A percentile compares a stretch with the other conserved stretches of the same genome.
Evolutionary conservation across 1,139 yeast genomes (phyloP).

Genomic region (Zygotorulaspora mrakii): DNA sequence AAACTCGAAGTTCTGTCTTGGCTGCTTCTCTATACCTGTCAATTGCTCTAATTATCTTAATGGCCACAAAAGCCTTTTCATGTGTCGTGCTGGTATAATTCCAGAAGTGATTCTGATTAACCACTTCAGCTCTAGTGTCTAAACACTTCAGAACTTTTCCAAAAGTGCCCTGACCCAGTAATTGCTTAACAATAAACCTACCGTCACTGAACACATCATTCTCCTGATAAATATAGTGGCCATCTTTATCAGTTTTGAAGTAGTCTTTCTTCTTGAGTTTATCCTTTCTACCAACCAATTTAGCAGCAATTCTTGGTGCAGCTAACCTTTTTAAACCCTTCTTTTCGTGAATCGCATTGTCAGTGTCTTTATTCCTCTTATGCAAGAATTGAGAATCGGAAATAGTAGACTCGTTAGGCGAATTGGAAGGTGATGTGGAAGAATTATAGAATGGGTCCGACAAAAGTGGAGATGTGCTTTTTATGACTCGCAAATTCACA

Average conservation of each 20-base stretch:
- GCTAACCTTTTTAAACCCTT: conserved; percentile 11
- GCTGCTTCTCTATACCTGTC: conserved; percentile 85
- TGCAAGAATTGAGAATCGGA: conserved; percentile 12
- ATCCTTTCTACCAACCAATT: conserved; percentile 15
- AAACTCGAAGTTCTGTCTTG: conserved; percentile 69
- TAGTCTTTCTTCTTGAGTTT: conserved; percentile 16
- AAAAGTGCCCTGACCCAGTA: conserved; percentile 95
- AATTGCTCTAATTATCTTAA: conserved; percentile 79
- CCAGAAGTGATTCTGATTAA: conserved; percentile 14
- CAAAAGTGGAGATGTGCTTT: conserved; percentile 23
- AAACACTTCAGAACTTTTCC: conserved; percentile 85
- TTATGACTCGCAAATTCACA: conserved; percentile 26
- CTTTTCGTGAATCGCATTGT: conserved; percentile 10
- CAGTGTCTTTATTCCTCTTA: conserved; percentile 1
- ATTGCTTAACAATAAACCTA: conserved; percentile 58
- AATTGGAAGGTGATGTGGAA: conserved; percentile 12
- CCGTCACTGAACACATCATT: conserved; percentile 56
- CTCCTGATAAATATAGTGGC: conserved; percentile 68
- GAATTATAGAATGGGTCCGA: conserved; percentile 13
- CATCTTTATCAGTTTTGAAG: conserved; percentile 60
- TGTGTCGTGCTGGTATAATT: conserved; percentile 23
- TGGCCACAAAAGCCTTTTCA: conserved; percentile 67
- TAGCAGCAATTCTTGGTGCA: conserved; percentile 16
- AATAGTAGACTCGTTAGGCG: conserved; percentile 8
- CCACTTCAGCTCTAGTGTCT: conserved; percentile 37